Conservation (phyloP, 2,329 filamentous ascomycete genomes). For the Aplosporella prunicola region DNA sequence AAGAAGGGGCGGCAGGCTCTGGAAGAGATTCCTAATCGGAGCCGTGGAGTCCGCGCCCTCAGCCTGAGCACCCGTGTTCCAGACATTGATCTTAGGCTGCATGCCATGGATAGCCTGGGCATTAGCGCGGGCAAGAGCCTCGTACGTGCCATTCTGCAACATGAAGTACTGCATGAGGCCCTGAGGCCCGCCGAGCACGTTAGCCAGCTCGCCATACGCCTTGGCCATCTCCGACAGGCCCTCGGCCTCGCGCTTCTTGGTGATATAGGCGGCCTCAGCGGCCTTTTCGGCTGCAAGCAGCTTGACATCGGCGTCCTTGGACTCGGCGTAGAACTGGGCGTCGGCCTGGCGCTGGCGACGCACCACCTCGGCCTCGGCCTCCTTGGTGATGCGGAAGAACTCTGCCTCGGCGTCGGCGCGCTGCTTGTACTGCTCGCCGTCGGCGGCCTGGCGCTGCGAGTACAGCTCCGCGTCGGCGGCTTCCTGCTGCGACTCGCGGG, state of each 20-base stretch:
- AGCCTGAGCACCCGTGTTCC: constrained; percentile 61
- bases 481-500: constrained; percentile 58
- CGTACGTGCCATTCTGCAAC: constrained; percentile 73
- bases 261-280: constrained; percentile 51
- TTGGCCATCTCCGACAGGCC: constrained; percentile 68
- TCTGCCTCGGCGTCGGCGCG: constrained; percentile 50
- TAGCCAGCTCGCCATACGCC: constrained; percentile 63
- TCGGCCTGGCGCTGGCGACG: constrained; percentile 36
- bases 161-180: constrained; percentile 78
- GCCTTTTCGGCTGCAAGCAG: constrained; percentile 38
- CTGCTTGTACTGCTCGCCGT: constrained; percentile 48
- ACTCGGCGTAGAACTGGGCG: constrained; percentile 41
- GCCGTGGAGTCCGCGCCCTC: constrained; percentile 47
- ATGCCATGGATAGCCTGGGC: constrained; percentile 65
- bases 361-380: constrained; percentile 36
- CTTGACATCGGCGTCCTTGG: constrained; percentile 30
- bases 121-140: constrained; percentile 69
- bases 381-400: constrained; percentile 30
- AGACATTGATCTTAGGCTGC: constrained; percentile 82
- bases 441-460: constrained; percentile 43
- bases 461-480: constrained; percentile 50
- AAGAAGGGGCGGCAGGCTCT: constrained; percentile 73
- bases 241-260: constrained; percentile 64
- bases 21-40: constrained; percentile 72
- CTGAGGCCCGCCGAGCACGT: constrained; percentile 66